A percentile compares a stretch with the other conserved stretches of the same genome.
These are phyloP conservation scores for Entelexis paramagnoliae DNA, from an alignment of 1,139 yeast genomes.

Conservation along the genomic window DNA sequence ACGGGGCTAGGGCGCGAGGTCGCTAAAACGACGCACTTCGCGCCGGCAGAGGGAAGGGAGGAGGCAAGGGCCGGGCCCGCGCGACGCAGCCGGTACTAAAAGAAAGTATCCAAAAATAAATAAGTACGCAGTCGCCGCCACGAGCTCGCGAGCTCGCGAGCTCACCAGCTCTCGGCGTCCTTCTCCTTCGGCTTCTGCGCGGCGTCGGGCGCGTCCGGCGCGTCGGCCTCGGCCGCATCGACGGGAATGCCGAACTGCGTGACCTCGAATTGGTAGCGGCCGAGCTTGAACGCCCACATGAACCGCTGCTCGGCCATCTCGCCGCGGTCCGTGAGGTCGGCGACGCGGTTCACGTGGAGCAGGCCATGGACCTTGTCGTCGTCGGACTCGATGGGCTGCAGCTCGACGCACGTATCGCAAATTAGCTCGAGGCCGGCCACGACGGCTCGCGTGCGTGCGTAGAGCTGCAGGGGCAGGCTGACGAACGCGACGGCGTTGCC, in stretches of 20 bases:
- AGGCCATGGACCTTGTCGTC: conserved; percentile 61
- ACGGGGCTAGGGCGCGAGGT: neutral
- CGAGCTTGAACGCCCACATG: conserved; percentile 80
- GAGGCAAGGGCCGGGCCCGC: too few relatives aligned
- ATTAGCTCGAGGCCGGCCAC: conserved; percentile 48
- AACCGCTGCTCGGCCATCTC: conserved; percentile 64
- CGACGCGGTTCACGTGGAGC: conserved; percentile 62
- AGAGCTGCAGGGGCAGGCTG: conserved; percentile 59
- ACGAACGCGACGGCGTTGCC: conserved; percentile 43
- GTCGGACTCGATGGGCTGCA: conserved; percentile 74
- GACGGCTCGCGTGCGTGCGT: conserved; percentile 44
- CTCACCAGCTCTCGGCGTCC: conserved; percentile 7
- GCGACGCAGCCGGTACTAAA: too few relatives aligned
- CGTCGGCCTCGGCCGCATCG: conserved; percentile 45
- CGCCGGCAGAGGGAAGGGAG: too few relatives aligned
- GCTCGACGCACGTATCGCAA: conserved; percentile 58
- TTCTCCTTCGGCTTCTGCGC: neutral
- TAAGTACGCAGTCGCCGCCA: too few relatives aligned
- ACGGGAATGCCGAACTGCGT: conserved; percentile 95
- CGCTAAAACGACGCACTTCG: too few relatives aligned
- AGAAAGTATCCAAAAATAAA: neutral
- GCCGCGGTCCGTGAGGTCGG: conserved; percentile 65
- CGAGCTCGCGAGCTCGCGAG: too few relatives aligned
- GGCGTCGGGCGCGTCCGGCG: neutral
- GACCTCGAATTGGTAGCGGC: conserved; percentile 70